These are phyloP conservation scores for Sonneratia caseolaris DNA, from an alignment of 345 rosid genomes.

Conservation along the genomic window DNA sequence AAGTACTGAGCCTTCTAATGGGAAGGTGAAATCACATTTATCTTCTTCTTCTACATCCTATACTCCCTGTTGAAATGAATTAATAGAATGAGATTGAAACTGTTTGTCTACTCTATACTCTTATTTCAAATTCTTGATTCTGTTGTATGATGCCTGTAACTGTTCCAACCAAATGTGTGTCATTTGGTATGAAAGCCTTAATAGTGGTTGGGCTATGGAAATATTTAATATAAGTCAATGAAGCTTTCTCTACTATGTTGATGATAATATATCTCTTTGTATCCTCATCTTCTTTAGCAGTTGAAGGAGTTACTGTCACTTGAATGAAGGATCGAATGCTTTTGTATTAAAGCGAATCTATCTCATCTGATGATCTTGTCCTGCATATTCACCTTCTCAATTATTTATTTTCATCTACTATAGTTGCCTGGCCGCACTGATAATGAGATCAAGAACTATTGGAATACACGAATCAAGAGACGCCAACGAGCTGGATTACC, in stretches of 20 bases:
- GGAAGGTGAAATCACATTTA: neutral
- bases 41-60: neutral
- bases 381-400: neutral
- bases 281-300: neutral
- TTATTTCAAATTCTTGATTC: neutral
- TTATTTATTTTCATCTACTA: constrained; percentile 8
- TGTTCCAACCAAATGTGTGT: neutral
- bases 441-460: constrained; percentile 97
- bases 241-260: no score
- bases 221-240: no score
- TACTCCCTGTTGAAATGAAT: neutral
- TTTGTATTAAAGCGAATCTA: neutral
- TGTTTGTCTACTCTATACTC: neutral
- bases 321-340: neutral
- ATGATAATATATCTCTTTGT: neutral
- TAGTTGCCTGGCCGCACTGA: constrained; percentile 99
- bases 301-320: neutral
- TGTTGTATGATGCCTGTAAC: neutral
- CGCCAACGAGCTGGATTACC: constrained; percentile 94
- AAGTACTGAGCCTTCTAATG: constrained; percentile 21
- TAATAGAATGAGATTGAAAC: neutral
- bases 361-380: constrained; percentile 1
- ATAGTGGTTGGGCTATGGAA: no score
- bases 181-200: neutral
- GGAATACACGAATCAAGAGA: constrained; percentile 95